Evolutionary conservation across 2,329 filamentous ascomycete genomes (phyloP).

Genomic region (Neofusicoccum umdonicola): DNA sequence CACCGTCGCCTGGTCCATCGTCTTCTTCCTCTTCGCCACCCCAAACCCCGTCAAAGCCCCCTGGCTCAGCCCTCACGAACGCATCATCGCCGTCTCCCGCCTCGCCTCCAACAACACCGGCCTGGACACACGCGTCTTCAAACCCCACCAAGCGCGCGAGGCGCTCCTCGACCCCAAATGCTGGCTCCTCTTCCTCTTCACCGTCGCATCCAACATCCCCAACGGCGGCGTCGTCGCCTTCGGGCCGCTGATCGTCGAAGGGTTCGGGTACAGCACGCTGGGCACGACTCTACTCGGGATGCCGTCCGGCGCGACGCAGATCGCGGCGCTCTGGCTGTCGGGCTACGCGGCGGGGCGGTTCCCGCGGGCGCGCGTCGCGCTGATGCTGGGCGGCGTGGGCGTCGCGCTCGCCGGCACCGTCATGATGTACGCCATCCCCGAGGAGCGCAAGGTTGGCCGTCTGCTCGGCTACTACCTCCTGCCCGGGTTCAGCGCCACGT

Average conservation of each 20-base stretch:
- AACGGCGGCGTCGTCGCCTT: conserved; percentile 20
- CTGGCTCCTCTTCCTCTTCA: conserved; percentile 24
- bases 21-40: conserved; percentile 48
- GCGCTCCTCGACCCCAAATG: conserved; percentile 63
- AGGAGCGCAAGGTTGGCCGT: background rate
- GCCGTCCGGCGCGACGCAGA: conserved; percentile 20
- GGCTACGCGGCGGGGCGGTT: background rate
- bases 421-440: conserved; percentile 11
- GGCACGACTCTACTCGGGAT: conserved; percentile 19
- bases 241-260: conserved; percentile 19
- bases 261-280: conserved; percentile 15
- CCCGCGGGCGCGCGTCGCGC: background rate
- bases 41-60: conserved; percentile 60
- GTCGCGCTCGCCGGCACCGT: conserved; percentile 11
- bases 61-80: conserved; percentile 65
- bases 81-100: conserved; percentile 65
- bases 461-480: conserved; percentile 8
- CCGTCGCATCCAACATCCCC: conserved; percentile 3
- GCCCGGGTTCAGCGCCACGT: conserved; percentile 1
- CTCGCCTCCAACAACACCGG: conserved; percentile 50
- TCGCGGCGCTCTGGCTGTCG: conserved; percentile 14
- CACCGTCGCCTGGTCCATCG: conserved; percentile 32
- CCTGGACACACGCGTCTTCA: conserved; percentile 50
- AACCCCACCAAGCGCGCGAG: conserved; percentile 54
- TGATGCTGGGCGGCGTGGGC: background rate